Evolutionary conservation across 352 stramenopile species (phyloP), one percentile per base, ranked within the genome.

Genomic region (Blastocystis sp.): DNA sequence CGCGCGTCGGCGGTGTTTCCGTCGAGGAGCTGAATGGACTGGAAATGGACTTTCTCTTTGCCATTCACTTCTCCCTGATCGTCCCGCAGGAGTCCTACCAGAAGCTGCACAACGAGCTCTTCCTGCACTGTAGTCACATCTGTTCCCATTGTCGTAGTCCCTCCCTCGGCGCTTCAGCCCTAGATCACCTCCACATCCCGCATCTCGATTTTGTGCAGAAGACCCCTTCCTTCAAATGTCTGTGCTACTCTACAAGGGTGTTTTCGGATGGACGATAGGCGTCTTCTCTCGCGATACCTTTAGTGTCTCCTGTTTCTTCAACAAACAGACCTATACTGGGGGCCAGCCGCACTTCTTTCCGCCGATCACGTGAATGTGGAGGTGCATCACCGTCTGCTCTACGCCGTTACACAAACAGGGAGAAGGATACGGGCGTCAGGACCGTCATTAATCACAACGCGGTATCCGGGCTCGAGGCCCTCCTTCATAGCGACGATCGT

Each of bases 301-400:
- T 74, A 74, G 50, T 24, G 21, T 19, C 6, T n/a, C 26, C 37
- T 65, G 41, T 81, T 81, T 37, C 16, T 55, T 16, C 24, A 62
- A 81, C 71, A 81, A 81, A 81, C 71, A 81, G 12, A 26, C 59
- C 55, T 78, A 88, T 19, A 74, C 62, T 88, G 78, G 78, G 35
- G 78, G 78, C 78, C 78, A 88, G 29, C 78, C 78, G 45, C 62
- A 78, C 65, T 88, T 88, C 78, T 88, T 88, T 80, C 78, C 78
- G 33, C 78, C 78, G 35, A 88, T 88, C n/a, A 88, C 65, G 62
- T 88, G 78, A 37, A 88, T 88, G 50, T 88, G 78, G n/a, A 88
- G 60, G 35, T 88, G 78, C 19, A 88, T 37, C 29, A 88, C 78
- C 13, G 78, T 88, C 41, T 88, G 78, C 45, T 78, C 78, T 88